Percentiles rank a stretch among this genome's conserved stretches.
These are phyloP conservation scores for Rubia peregrina DNA, from an alignment of 305 asterid genomes.

Conservation along the genomic window DNA sequence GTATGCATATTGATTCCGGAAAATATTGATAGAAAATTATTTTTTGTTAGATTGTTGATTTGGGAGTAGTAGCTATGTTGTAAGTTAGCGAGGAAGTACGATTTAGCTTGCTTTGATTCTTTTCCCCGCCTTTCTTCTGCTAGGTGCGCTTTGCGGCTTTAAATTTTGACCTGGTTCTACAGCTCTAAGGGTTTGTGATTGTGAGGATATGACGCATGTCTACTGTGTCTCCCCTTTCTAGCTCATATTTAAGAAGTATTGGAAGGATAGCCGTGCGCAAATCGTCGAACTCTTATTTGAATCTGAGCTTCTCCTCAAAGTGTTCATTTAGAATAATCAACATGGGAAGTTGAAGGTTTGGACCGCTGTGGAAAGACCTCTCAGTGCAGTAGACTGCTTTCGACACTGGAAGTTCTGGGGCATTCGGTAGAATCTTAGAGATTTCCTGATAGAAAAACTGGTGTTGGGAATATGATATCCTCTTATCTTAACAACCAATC, in stretches of 20 bases:
- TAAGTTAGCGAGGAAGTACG: neutral
- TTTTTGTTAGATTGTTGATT: neutral
- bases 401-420: constrained; percentile 52
- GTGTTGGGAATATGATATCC: constrained; percentile 89
- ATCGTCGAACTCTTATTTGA: constrained; percentile 20
- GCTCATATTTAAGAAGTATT: constrained; percentile 25
- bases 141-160: neutral
- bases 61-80: neutral
- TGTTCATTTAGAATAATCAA: constrained; percentile 37
- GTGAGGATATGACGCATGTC: constrained; percentile 7
- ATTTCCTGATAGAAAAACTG: constrained; percentile 86
- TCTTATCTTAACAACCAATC: constrained; percentile 71
- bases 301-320: constrained; percentile 37
- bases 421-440: constrained; percentile 76
- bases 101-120: neutral
- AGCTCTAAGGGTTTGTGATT: neutral
- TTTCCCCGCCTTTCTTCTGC: neutral
- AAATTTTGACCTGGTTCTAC: neutral
- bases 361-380: constrained; percentile 90
- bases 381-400: constrained; percentile 53
- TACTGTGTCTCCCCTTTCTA: constrained; percentile 26
- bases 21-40: neutral
- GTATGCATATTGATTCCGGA: neutral
- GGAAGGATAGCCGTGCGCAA: constrained; percentile 22
- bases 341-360: constrained; percentile 84